phyloP scores from a whole-genome alignment of 768 basidiomycete genomes.

The Kwoniella shandongensis region DNA sequence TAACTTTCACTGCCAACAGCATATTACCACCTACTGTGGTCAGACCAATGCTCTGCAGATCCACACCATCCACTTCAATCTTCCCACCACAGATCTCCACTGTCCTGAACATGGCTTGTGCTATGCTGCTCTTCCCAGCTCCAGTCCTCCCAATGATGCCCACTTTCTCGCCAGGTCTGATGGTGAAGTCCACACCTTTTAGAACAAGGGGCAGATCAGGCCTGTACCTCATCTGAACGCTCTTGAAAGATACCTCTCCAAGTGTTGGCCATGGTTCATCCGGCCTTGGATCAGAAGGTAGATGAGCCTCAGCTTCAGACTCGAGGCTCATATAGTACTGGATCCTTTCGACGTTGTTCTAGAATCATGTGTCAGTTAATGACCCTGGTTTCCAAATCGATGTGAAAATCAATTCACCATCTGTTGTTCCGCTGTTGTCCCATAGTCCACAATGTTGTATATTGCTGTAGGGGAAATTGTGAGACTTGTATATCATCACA shows the following conservation, averaged over 20 bases:
- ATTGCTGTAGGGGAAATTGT: too few species aligned
- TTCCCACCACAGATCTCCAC: slow-evolving; percentile 64
- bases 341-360: slow-evolving; percentile 72
- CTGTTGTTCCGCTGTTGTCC: slow-evolving; percentile 35
- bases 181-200: slow-evolving; percentile 67
- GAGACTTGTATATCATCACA: too few species aligned
- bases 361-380: not conserved
- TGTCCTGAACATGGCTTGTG: slow-evolving; percentile 60
- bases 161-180: slow-evolving; percentile 73
- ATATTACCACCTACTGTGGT: slow-evolving; percentile 52
- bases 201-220: slow-evolving; percentile 75
- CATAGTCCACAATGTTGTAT: too few species aligned
- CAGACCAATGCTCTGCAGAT: slow-evolving; percentile 60
- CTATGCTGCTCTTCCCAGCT: slow-evolving; percentile 56
- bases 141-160: slow-evolving; percentile 77
- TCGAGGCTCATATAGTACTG: slow-evolving; percentile 72
- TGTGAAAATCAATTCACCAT: slow-evolving; percentile 25
- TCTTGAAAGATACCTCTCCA: slow-evolving; percentile 74
- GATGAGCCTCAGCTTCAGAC: slow-evolving; percentile 66
- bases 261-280: slow-evolving; percentile 67
- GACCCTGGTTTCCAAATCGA: not conserved
- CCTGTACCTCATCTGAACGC: slow-evolving; percentile 64
- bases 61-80: slow-evolving; percentile 57
- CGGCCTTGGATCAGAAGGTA: slow-evolving; percentile 56
- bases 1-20: too few species aligned